Evolutionary conservation across 2,329 filamentous ascomycete species (phyloP), one percentile per base, ranked within the genome.

Genomic region (Alternaria incomplexa): DNA sequence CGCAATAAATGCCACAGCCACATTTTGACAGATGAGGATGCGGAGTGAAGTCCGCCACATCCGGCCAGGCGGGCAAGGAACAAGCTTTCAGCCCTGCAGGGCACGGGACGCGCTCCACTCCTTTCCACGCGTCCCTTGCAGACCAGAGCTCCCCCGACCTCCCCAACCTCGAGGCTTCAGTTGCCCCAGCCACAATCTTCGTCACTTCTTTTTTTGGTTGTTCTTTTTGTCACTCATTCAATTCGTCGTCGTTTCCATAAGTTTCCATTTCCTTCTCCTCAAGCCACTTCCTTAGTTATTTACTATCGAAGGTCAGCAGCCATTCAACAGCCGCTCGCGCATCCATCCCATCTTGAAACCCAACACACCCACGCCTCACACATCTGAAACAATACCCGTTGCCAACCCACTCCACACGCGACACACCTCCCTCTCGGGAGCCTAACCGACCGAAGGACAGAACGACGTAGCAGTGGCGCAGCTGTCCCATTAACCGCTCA

Each of bases 361-460:
- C 17, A 45, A 36, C 10, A 28, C 30, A 44, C n/a, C 40, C 43
- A 58, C 59, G 52, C 59, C 59, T 46, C 47, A 62, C 59, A 61
- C 59, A 36, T n/a, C 40, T 62, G 59, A 62, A 62, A 62, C 59
- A 58, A 50, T 13, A 36, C 40, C 40, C 59, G 59, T 62, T 53
- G 58, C 59, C 47, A 58, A 40, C 15, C 22, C 9, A 22, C 58
- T 45, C 50, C 43, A 48, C 43, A 66, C 72, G 72, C 70, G 64
- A 73, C 69, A 70, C 58, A 47, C 26, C 32, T 58, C 50, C 40
- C 45, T 58, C 61, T 61, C 72, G 68, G 69, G 50, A 56, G 54
- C 11, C 43, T 22, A 43, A 51, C 51, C 51, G 57, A 53, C 68
- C 69, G 69, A 62, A 62, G 26, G 46, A 59, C 23, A 40, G 40